Evolutionary conservation across 345 rosid genomes (phyloP).

Genomic region (Trapa incisa): DNA sequence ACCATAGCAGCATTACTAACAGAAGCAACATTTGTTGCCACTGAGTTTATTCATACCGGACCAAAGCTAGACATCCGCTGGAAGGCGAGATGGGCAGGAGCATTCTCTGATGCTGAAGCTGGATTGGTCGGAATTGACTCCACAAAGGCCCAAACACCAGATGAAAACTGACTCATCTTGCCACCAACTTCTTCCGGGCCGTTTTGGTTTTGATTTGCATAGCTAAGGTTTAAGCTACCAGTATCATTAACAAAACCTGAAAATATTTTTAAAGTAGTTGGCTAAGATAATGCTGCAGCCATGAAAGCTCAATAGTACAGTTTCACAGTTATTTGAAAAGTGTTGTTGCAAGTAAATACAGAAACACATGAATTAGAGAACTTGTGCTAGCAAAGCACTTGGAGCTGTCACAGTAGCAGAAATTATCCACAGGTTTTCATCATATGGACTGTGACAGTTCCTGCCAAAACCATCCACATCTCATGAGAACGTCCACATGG

Average conservation of each 20-base stretch:
- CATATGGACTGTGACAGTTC: constrained; percentile 27
- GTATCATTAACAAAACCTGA: constrained; percentile 29
- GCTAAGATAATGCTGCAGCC: constrained; percentile 1
- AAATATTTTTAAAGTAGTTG: constrained; percentile 6
- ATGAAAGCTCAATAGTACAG: background rate
- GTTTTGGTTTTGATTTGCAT: constrained; percentile 21
- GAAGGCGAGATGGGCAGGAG: constrained; percentile 52
- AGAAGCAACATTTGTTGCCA: constrained; percentile 13
- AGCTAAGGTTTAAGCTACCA: background rate
- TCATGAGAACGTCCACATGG: constrained; percentile 33
- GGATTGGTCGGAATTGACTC: constrained; percentile 82
- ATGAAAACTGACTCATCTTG: constrained; percentile 39
- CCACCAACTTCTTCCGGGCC: constrained; percentile 20
- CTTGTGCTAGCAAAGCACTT: constrained; percentile 34
- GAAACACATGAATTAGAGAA: constrained; percentile 14
- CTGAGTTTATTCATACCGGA: constrained; percentile 20
- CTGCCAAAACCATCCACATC: constrained; percentile 30
- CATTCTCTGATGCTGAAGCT: constrained; percentile 67
- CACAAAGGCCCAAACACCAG: constrained; percentile 57
- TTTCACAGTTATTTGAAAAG: background rate
- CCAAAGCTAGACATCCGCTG: constrained; percentile 63
- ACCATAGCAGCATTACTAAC: constrained; percentile 15
- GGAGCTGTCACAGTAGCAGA: constrained; percentile 26
- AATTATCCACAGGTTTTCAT: constrained; percentile 23
- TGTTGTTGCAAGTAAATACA: background rate